Evolutionary conservation across 441 rosid species (phyloP).

Genomic region (Capsella rubella): DNA sequence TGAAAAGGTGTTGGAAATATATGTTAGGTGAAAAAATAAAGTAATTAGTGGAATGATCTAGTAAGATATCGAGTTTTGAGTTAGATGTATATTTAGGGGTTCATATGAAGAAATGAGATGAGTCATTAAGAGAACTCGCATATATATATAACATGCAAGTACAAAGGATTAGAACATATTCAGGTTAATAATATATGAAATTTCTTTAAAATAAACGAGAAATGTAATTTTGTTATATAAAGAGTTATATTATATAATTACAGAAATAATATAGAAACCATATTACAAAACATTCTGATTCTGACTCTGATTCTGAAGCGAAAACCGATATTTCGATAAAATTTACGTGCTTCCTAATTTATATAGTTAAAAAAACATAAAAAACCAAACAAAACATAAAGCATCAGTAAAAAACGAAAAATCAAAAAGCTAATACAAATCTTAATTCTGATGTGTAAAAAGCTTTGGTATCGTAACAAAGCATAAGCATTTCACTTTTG

Average conservation of each 20-base stretch:
- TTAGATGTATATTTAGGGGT: background rate
- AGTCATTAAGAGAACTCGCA: background rate
- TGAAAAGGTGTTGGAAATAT: background rate
- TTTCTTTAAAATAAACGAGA: background rate
- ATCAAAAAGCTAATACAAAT: background rate
- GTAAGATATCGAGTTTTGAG: background rate
- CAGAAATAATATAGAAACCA: too few relatives aligned
- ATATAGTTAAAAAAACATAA: too few relatives aligned
- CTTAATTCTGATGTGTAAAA: slow-evolving; percentile 13
- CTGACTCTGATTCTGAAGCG: too few relatives aligned
- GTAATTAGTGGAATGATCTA: background rate
- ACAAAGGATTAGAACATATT: background rate
- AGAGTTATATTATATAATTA: too few relatives aligned
- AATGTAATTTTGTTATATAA: too few relatives aligned
- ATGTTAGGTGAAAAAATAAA: background rate
- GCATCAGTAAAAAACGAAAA: background rate
- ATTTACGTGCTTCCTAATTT: too few relatives aligned
- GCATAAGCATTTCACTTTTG: slow-evolving; percentile 22
- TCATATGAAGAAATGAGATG: background rate
- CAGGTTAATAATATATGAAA: background rate
- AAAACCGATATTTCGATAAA: too few relatives aligned
- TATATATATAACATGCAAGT: background rate
- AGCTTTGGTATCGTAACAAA: background rate
- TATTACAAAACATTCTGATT: too few relatives aligned
- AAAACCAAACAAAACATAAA: background rate